Conservation (phyloP, 805 yeast species). For the Candida rishiriensis region DNA sequence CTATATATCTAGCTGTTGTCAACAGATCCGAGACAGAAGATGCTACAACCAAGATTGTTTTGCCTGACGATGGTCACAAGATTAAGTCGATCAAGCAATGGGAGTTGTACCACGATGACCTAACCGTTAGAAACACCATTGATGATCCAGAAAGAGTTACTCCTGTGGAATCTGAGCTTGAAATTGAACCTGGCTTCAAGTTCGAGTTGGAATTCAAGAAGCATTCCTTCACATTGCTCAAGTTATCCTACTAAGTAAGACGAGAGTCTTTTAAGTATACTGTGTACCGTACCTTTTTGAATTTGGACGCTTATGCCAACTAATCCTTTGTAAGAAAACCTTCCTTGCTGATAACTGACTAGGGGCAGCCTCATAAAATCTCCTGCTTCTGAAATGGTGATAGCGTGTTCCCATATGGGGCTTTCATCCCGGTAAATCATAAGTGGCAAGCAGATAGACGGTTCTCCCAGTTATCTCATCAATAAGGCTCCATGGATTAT, state of each 20-base stretch:
- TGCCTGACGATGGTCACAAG: constrained; percentile 10
- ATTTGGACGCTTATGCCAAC: no score
- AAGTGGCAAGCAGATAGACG: no score
- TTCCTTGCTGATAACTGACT: no score
- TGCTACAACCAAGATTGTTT: constrained; percentile 17
- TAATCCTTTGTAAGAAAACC: no score
- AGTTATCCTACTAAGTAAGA: neutral
- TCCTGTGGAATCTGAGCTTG: constrained; percentile 14
- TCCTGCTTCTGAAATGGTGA: no score
- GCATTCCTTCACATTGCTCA: constrained; percentile 22
- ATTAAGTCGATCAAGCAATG: constrained; percentile 14
- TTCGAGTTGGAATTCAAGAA: constrained; percentile 14
- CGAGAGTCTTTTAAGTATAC: no score
- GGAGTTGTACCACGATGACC: constrained; percentile 28
- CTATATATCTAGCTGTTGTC: constrained; percentile 28
- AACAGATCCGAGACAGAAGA: constrained; percentile 25
- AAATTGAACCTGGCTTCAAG: constrained; percentile 28
- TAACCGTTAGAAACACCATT: constrained; percentile 26
- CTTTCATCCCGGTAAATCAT: no score
- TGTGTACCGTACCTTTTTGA: no score
- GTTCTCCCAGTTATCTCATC: no score
- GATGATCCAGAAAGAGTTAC: constrained; percentile 22
- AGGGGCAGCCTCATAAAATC: no score
- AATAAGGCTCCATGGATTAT: no score
- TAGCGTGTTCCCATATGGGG: no score